Evolutionary conservation across 768 basidiomycete species (phyloP).

Genomic region (Leccinum ochraceum): DNA sequence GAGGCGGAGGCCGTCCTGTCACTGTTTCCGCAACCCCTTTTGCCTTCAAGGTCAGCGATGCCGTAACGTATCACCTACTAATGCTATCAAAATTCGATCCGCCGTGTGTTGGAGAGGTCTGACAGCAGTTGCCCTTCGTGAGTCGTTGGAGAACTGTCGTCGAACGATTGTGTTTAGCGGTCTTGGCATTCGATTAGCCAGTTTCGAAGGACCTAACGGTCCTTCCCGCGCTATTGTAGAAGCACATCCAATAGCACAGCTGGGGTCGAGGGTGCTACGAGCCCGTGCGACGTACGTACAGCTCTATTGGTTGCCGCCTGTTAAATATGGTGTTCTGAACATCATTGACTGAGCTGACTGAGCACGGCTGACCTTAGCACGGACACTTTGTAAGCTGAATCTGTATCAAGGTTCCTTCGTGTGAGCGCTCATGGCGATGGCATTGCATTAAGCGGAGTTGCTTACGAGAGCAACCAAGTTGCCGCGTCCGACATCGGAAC

Average conservation of each 20-base stretch:
- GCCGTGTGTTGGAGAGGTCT: neutral
- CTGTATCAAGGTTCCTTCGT: neutral
- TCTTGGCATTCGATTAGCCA: neutral
- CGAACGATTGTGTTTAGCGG: neutral
- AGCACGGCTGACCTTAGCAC: neutral
- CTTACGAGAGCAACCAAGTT: neutral
- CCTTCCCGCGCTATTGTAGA: neutral
- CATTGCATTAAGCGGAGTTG: neutral
- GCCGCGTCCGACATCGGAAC: neutral
- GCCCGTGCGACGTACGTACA: neutral
- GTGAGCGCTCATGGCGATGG: no score
- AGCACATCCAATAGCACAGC: neutral
- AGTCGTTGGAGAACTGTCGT: neutral
- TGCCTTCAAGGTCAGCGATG: neutral
- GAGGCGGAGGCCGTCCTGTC: neutral
- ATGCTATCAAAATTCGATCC: neutral
- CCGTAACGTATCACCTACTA: neutral
- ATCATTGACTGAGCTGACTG: neutral
- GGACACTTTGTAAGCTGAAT: constrained; percentile 4
- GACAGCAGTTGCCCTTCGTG: neutral
- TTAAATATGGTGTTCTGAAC: neutral
- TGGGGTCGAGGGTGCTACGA: neutral
- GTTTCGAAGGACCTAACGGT: neutral
- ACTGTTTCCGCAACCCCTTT: neutral
- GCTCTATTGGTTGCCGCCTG: neutral